Percentiles rank a stretch among this genome's conserved stretches.
These are phyloP conservation scores for Brassica cretica DNA, from an alignment of 345 rosid genomes.

Conservation along the genomic window DNA sequence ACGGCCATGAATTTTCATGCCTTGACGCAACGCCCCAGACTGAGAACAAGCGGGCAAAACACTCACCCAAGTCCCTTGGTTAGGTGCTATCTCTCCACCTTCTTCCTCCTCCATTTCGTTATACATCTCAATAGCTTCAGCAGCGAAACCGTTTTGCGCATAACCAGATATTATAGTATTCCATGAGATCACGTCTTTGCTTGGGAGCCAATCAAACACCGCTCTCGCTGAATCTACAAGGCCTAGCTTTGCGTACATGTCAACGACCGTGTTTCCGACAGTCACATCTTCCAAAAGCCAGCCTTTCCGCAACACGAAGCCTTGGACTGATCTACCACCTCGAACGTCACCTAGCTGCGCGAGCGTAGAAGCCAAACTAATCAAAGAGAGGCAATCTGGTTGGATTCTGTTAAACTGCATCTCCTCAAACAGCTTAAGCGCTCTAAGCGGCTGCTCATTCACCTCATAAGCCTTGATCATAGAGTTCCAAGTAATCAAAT, in stretches of 20 bases:
- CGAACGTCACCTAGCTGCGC: conserved; percentile 45
- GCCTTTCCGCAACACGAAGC: conserved; percentile 45
- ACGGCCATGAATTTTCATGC: conserved; percentile 50
- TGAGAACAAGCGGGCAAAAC: conserved; percentile 57
- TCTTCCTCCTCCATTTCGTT: conserved; percentile 48
- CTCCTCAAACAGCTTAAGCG: conserved; percentile 38
- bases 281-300: conserved; percentile 43
- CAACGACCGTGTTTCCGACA: conserved; percentile 51
- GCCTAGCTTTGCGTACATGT: conserved; percentile 60
- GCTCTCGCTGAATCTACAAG: conserved; percentile 39
- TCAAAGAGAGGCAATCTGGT: conserved; percentile 51
- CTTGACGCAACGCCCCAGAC: conserved; percentile 55
- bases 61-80: conserved; percentile 64
- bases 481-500: conserved; percentile 63
- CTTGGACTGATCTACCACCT: conserved; percentile 45
- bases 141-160: conserved; percentile 61
- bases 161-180: conserved; percentile 55
- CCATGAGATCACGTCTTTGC: conserved; percentile 57
- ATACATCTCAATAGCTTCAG: conserved; percentile 53
- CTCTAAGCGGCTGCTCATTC: conserved; percentile 47
- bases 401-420: conserved; percentile 42
- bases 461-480: conserved; percentile 61
- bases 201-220: conserved; percentile 45
- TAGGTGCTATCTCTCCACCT: conserved; percentile 41
- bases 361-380: conserved; percentile 52